These are phyloP conservation scores for Pelargonium exstipulatum DNA, from an alignment of 441 rosid species.

Conservation along the genomic window DNA sequence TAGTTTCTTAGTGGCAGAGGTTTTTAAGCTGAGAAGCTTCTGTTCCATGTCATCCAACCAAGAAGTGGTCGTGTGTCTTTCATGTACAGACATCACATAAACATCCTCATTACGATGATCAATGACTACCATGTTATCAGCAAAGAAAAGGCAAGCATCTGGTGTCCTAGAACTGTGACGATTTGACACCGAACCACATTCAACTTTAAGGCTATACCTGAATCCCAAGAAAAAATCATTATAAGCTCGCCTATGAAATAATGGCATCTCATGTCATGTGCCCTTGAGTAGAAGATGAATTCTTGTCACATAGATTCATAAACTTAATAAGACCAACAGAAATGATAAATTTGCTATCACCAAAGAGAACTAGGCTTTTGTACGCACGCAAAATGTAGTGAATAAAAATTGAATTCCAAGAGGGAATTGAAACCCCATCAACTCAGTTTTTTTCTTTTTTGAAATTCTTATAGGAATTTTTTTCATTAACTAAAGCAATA, in stretches of 20 bases:
- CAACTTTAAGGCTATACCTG: slow-evolving; percentile 90
- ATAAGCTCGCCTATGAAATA: not conserved
- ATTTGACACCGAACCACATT: slow-evolving; percentile 67
- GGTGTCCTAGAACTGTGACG: slow-evolving; percentile 72
- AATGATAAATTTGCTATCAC: not conserved
- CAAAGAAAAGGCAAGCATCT: slow-evolving; percentile 89
- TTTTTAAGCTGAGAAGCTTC: slow-evolving; percentile 46
- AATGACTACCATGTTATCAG: slow-evolving; percentile 59
- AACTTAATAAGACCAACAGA: not conserved
- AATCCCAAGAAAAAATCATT: slow-evolving; percentile 13
- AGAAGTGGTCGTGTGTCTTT: slow-evolving; percentile 31
- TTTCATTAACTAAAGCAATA: not conserved
- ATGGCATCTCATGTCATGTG: not conserved
- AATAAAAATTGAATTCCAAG: not conserved
- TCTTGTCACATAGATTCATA: not conserved
- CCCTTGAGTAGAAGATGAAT: not conserved
- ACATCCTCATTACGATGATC: slow-evolving; percentile 70
- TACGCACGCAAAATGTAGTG: not conserved
- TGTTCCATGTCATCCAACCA: slow-evolving; percentile 67
- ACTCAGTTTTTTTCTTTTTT: not conserved
- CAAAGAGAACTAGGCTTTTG: not conserved
- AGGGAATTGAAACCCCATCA: slow-evolving; percentile 8
- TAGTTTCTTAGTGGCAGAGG: slow-evolving; percentile 26
- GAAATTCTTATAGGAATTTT: not conserved
- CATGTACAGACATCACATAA: slow-evolving; percentile 59